Evolutionary conservation across 2,329 filamentous ascomycete genomes (phyloP).

Genomic region (Bipolaris bicolor): DNA sequence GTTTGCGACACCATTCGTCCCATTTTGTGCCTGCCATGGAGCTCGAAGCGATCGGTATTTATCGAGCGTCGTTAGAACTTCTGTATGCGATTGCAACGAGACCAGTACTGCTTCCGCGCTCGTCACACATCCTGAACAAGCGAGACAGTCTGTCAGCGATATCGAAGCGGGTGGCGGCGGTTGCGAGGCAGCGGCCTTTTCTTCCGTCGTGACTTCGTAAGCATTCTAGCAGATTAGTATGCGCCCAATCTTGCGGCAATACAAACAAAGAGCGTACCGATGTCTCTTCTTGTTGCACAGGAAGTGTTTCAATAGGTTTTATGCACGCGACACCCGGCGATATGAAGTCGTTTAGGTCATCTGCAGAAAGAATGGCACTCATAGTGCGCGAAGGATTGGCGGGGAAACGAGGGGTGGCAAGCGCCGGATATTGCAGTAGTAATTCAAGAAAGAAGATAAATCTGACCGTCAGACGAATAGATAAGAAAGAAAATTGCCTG

Average conservation of each 20-base stretch:
- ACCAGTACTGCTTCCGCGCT: slow-evolving; percentile 97
- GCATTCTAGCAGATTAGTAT: slow-evolving; percentile 55
- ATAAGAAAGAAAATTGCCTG: background rate
- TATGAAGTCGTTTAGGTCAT: slow-evolving; percentile 99
- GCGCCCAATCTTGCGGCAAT: slow-evolving; percentile 21
- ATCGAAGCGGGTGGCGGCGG: slow-evolving; percentile 81
- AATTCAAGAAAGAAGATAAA: background rate
- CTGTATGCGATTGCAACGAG: slow-evolving; percentile 88
- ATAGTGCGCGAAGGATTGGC: slow-evolving; percentile 57
- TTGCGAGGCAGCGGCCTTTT: slow-evolving; percentile 65
- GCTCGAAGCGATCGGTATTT: slow-evolving; percentile 56
- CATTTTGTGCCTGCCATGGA: slow-evolving; percentile 40
- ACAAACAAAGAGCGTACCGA: slow-evolving; percentile 46
- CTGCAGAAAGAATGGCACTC: slow-evolving; percentile 95
- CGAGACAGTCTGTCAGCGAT: slow-evolving; percentile 94
- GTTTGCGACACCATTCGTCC: slow-evolving; percentile 26
- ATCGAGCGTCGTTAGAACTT: slow-evolving; percentile 85
- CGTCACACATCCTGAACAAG: slow-evolving; percentile 96
- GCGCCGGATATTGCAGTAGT: slow-evolving; percentile 1
- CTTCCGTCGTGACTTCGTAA: slow-evolving; percentile 93
- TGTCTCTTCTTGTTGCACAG: slow-evolving; percentile 58
- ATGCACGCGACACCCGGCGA: slow-evolving; percentile 97
- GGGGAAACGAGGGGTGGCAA: slow-evolving; percentile 24
- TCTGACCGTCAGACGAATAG: background rate
- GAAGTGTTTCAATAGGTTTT: slow-evolving; percentile 93